Evolutionary conservation across 2,329 filamentous ascomycete genomes (phyloP), one percentile per base, ranked within the genome.

Genomic region (Helotiales sp.): DNA sequence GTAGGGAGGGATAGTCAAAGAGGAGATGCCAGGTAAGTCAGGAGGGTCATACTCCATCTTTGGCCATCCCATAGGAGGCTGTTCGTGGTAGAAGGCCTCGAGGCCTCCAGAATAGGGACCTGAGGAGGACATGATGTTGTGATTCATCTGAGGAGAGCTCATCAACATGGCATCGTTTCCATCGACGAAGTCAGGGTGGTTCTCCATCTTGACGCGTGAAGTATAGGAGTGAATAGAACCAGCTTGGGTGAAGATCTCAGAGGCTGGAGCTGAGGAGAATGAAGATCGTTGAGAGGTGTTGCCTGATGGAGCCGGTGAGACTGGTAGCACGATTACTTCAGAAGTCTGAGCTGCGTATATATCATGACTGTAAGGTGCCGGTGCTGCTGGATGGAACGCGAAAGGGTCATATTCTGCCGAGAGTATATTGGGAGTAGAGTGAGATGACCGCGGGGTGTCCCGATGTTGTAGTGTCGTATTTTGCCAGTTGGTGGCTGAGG

Each of bases 321-420:
- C 60, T 47, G 68, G 66, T 29, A 69, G 62, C 27, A 66, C 60
- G 6, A 63, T 52, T 12, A 65, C 65, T 56, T 77, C 74, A 42
- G 70, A 67, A 36, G 72, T 67, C 51, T 76, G 74, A 30, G 73
- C 64, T 27, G 73, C 67, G 67, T 82, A 84, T 55, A 77, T 66
- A 59, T 80, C 77, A 64, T 78, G 75, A 59, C 70, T 73, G 63
- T 81, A 83, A 2, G 77, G 62, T 19, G 71, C 61, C 55, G 75
- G 67, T 60, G 79, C 67, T 52, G 71, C 68, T 25, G 73, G 65
- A 33, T 78, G 75, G 65, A 81, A 83, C 56, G 74, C 73, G 66
- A 82, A 84, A 29, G 76, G 69, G 64, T 80, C 78, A 66, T 83
- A 84, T 46, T 81, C 80, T 33, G 76, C 69, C 31, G 79, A 73